A percentile compares a stretch with the other conserved stretches of the same genome.
Conservation (phyloP, 2,329 filamentous ascomycete genomes). For the Aspergillus sergii region DNA sequence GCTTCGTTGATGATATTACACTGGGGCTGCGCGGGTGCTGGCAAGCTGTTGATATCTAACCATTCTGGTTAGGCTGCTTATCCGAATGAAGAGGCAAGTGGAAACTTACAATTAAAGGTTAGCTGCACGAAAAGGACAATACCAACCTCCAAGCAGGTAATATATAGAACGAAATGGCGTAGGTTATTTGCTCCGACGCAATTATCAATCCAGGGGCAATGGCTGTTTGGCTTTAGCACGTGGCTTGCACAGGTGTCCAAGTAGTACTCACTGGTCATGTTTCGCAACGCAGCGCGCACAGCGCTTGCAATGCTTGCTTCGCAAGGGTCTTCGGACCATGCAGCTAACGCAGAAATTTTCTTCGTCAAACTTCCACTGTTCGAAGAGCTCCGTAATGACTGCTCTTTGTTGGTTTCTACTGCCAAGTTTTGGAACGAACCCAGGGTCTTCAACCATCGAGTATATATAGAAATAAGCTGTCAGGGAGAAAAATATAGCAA, state of each 20-base stretch:
- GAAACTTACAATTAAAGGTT: slow-evolving; percentile 68
- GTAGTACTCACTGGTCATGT: slow-evolving; percentile 80
- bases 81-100: neutral
- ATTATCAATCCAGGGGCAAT: slow-evolving; percentile 98
- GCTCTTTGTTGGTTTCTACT: slow-evolving; percentile 88
- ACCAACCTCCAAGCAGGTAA: slow-evolving; percentile 74
- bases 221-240: slow-evolving; percentile 54
- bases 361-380: slow-evolving; percentile 88
- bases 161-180: slow-evolving; percentile 90
- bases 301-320: slow-evolving; percentile 93
- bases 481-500: slow-evolving; percentile 64
- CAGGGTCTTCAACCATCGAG: slow-evolving; percentile 86
- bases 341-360: slow-evolving; percentile 91
- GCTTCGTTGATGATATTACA: slow-evolving; percentile 77
- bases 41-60: slow-evolving; percentile 66
- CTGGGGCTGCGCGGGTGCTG: slow-evolving; percentile 49
- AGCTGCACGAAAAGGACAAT: slow-evolving; percentile 73
- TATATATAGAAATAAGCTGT: slow-evolving; percentile 85
- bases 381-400: slow-evolving; percentile 83
- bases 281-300: slow-evolving; percentile 93
- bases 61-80: slow-evolving; percentile 1
- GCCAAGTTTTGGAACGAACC: slow-evolving; percentile 86
- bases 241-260: too few relatives aligned
- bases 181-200: slow-evolving; percentile 96
- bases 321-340: slow-evolving; percentile 88